Percentiles rank a stretch among this genome's conserved stretches.
These are phyloP conservation scores for Vitis vinifera DNA, from an alignment of 164 flowering plant species.

Conservation along the genomic window DNA sequence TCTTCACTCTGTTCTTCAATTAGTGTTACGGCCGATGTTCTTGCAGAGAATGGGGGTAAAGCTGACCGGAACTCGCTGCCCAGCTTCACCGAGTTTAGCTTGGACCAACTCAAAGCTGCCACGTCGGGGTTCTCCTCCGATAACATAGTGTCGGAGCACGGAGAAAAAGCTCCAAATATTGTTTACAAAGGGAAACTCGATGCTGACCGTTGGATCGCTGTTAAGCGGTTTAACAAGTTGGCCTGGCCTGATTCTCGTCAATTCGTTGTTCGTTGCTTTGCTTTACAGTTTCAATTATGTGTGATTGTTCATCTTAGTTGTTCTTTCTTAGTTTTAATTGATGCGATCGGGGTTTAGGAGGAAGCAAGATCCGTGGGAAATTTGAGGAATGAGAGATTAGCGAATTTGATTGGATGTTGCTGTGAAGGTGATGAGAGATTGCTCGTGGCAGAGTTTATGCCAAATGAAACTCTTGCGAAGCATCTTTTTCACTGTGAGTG, in stretches of 20 bases:
- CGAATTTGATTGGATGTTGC: slow-evolving; percentile 84
- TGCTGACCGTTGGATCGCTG: slow-evolving; percentile 64
- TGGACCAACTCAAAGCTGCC: slow-evolving; percentile 70
- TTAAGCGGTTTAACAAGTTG: slow-evolving; percentile 74
- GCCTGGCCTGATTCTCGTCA: slow-evolving; percentile 97
- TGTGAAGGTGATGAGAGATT: slow-evolving; percentile 78
- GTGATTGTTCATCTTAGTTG: background rate
- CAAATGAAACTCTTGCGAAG: slow-evolving; percentile 81
- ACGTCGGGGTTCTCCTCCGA: slow-evolving; percentile 72
- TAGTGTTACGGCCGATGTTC: too few species aligned
- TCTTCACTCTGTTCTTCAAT: slow-evolving; percentile 1
- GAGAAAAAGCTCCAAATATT: slow-evolving; percentile 92
- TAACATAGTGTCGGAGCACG: slow-evolving; percentile 91
- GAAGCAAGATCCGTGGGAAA: slow-evolving; percentile 81
- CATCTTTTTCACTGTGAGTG: slow-evolving; percentile 90
- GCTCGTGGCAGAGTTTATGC: slow-evolving; percentile 93
- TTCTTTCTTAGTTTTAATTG: background rate
- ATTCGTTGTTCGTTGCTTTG: slow-evolving; percentile 54
- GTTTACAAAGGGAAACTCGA: slow-evolving; percentile 78
- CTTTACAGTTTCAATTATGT: background rate
- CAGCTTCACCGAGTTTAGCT: slow-evolving; percentile 61
- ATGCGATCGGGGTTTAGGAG: slow-evolving; percentile 43
- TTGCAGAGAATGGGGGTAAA: slow-evolving; percentile 56
- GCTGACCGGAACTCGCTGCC: slow-evolving; percentile 40
- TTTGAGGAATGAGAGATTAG: slow-evolving; percentile 73